Evolutionary conservation across 2,329 filamentous ascomycete genomes (phyloP).

Genomic region (Ilyonectria sp.): DNA sequence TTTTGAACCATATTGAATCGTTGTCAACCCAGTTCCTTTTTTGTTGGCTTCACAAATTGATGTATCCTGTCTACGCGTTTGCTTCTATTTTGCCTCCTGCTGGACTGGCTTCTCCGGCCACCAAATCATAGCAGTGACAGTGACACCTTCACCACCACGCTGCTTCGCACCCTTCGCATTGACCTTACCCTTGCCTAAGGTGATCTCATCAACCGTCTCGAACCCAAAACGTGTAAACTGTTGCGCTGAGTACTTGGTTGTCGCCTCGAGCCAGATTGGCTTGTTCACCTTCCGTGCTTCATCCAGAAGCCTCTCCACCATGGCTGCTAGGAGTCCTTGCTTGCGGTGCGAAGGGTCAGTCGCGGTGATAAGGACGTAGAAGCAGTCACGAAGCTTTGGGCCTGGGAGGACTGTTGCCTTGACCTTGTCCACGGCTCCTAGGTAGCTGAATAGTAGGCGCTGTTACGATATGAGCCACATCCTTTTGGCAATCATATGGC

Average conservation of each 20-base stretch:
- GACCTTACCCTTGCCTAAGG: conserved; percentile 25
- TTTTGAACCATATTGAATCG: not conserved
- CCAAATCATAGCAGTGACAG: conserved; percentile 33
- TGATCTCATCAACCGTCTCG: conserved; percentile 29
- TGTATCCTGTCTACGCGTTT: not conserved
- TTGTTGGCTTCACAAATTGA: not conserved
- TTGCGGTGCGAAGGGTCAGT: conserved; percentile 20
- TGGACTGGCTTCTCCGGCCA: conserved; percentile 15
- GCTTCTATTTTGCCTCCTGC: not conserved
- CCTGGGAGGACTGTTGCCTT: conserved; percentile 18
- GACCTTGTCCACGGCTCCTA: conserved; percentile 15
- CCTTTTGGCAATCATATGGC: not conserved
- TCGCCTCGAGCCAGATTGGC: conserved; percentile 30
- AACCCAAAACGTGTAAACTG: conserved; percentile 28
- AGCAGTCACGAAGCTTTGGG: conserved; percentile 20
- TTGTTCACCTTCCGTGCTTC: conserved; percentile 21
- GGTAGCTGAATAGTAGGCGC: conserved; percentile 25
- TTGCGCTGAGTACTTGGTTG: conserved; percentile 27
- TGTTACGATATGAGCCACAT: not conserved
- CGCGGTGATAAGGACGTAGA: conserved; percentile 25
- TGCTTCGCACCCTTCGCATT: conserved; percentile 24
- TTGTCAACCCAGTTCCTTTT: too few species aligned
- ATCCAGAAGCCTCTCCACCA: conserved; percentile 13
- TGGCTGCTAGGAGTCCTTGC: conserved; percentile 18
- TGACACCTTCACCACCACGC: conserved; percentile 25